Conservation (phyloP, 768 basidiomycete species). For the Podaxis sp. region DNA sequence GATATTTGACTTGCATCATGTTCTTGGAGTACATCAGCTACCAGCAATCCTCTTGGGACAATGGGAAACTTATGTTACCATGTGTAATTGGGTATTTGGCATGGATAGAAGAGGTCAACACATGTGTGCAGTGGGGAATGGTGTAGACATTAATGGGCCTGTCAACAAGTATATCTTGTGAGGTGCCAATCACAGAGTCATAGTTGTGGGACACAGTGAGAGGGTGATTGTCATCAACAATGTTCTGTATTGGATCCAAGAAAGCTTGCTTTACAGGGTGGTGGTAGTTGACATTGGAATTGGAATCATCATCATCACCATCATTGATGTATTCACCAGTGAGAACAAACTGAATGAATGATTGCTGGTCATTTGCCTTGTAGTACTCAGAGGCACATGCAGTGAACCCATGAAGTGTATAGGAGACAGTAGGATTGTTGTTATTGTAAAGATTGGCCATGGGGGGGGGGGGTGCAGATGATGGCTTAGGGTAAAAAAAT, state of each 20-base stretch:
- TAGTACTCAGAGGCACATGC: not conserved
- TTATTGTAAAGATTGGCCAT: not conserved
- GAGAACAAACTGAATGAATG: not conserved
- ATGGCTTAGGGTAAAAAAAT: no score
- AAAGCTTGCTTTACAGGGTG: not conserved
- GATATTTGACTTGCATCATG: not conserved
- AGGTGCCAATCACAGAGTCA: conserved; percentile 22
- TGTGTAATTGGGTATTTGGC: not conserved
- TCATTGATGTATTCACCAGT: not conserved
- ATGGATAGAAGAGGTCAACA: not conserved
- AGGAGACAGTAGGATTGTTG: not conserved
- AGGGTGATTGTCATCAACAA: not conserved
- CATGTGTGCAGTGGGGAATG: not conserved
- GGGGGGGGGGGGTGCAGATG: no score
- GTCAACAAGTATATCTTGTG: conserved; percentile 11
- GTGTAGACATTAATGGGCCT: not conserved
- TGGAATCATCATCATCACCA: no score
- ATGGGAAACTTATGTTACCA: not conserved
- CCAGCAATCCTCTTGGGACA: not conserved
- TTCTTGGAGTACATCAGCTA: not conserved
- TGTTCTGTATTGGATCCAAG: not conserved
- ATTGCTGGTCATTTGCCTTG: not conserved
- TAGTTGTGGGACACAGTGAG: conserved; percentile 18
- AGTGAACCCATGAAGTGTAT: not conserved
- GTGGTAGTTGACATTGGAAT: no score